Percentiles rank a stretch among this genome's conserved stretches.
phyloP scores from a whole-genome alignment of 2,329 filamentous ascomycete species.

The Dothideomycetes sp. region DNA sequence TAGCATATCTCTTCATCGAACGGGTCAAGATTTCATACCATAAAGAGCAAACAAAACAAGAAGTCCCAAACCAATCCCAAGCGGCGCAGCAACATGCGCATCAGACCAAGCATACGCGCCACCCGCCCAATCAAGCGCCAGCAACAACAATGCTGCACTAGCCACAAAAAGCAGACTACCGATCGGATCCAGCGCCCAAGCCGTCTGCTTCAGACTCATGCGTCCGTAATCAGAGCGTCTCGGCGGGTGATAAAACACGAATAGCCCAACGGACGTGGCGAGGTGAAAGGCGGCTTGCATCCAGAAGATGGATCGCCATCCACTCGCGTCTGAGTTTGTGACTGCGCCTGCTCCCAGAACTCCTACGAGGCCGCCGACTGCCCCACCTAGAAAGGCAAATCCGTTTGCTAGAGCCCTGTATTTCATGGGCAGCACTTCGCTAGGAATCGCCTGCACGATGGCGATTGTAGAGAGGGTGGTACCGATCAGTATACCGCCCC shows the following conservation, averaged over 20 bases:
- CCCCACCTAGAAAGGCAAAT: conserved; percentile 39
- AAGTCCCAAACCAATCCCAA: conserved; percentile 31
- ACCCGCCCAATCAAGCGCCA: conserved; percentile 25
- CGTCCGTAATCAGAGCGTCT: conserved; percentile 16
- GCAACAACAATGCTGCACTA: conserved; percentile 16
- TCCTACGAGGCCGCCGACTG: conserved; percentile 40
- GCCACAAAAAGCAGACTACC: conserved; percentile 24
- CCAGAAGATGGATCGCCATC: conserved; percentile 50
- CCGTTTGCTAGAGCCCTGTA: conserved; percentile 46
- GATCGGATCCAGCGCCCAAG: conserved; percentile 19
- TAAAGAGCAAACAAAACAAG: conserved; percentile 29
- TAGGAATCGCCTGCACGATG: conserved; percentile 45
- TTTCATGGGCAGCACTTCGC: conserved; percentile 46
- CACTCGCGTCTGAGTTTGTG: conserved; percentile 34
- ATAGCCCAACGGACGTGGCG: conserved; percentile 35
- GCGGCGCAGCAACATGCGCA: conserved; percentile 26
- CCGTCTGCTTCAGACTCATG: conserved; percentile 3
- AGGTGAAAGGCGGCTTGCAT: conserved; percentile 45
- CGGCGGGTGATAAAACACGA: conserved; percentile 38
- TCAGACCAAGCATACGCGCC: conserved; percentile 25
- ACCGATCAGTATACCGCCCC: conserved; percentile 47
- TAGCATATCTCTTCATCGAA: neutral
- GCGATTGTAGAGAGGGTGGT: conserved; percentile 43
- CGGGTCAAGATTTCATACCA: conserved; percentile 9
- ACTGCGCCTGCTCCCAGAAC: conserved; percentile 41